A percentile compares a stretch with the other conserved stretches of the same genome.
phyloP scores from a whole-genome alignment of 768 basidiomycete genomes.

The Suillus occidentalis region DNA sequence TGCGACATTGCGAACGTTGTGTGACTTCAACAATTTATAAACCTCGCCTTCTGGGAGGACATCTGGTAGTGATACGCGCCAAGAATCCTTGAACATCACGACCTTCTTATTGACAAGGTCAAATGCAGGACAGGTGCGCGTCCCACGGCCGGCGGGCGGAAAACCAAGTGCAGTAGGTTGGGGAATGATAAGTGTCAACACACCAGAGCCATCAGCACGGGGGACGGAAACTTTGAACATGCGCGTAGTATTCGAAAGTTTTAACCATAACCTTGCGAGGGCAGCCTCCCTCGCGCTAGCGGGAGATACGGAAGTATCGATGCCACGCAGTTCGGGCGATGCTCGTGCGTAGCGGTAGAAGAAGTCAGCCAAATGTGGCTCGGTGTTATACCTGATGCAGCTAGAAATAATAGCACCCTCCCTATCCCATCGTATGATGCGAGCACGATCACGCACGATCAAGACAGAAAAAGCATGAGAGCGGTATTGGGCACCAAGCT shows the following conservation, averaged over 20 bases:
- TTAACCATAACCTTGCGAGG: constrained; percentile 3
- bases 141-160: too few relatives aligned
- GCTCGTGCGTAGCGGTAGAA: neutral
- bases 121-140: too few relatives aligned
- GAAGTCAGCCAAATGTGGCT: neutral
- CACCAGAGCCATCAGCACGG: neutral
- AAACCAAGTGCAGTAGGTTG: too few relatives aligned
- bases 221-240: neutral
- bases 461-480: constrained; percentile 20
- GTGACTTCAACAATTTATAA: neutral
- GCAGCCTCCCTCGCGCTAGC: neutral
- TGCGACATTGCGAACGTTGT: neutral
- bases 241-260: neutral
- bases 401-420: constrained; percentile 14
- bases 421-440: constrained; percentile 17
- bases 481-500: constrained; percentile 18
- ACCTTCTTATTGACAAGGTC: too few relatives aligned
- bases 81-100: constrained; percentile 8
- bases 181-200: neutral
- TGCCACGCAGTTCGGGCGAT: neutral
- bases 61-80: neutral
- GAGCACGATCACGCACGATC: constrained; percentile 9
- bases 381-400: neutral
- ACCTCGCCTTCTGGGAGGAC: constrained; percentile 5
- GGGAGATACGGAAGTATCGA: neutral